These are phyloP conservation scores for Corymbia maculata DNA, from an alignment of 345 rosid genomes.

Conservation along the genomic window DNA sequence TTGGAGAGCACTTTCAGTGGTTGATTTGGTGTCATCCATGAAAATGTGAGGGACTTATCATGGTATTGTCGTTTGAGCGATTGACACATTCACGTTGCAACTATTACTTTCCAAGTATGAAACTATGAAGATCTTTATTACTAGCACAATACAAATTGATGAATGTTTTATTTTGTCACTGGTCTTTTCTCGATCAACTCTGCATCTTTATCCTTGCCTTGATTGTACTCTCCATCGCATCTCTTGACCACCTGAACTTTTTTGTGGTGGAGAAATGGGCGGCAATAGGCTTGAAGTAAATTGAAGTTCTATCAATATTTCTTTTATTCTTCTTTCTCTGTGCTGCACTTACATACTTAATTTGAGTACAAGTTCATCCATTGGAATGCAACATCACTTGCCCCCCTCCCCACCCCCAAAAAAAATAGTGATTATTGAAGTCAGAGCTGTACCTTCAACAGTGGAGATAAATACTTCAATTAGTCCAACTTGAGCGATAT, in stretches of 20 bases:
- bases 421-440: neutral
- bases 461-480: neutral
- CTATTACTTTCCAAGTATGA: neutral
- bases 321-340: neutral
- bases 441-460: neutral
- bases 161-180: neutral
- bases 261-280: neutral
- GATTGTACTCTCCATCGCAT: neutral
- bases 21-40: neutral
- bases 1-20: too few species aligned
- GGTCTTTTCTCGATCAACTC: neutral
- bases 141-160: neutral
- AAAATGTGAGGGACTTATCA: neutral
- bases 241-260: accelerated
- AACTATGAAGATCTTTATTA: neutral
- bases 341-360: neutral
- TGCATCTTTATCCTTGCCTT: accelerated
- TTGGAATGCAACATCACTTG: neutral
- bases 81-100: neutral
- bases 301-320: neutral
- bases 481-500: neutral
- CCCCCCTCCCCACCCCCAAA: too few species aligned
- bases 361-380: neutral
- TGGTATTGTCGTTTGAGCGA: neutral
- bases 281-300: accelerated